Percentiles rank a stretch among this genome's conserved stretches.
phyloP scores from a whole-genome alignment of 805 yeast species.

The Wilhelminamyces savonicus region DNA sequence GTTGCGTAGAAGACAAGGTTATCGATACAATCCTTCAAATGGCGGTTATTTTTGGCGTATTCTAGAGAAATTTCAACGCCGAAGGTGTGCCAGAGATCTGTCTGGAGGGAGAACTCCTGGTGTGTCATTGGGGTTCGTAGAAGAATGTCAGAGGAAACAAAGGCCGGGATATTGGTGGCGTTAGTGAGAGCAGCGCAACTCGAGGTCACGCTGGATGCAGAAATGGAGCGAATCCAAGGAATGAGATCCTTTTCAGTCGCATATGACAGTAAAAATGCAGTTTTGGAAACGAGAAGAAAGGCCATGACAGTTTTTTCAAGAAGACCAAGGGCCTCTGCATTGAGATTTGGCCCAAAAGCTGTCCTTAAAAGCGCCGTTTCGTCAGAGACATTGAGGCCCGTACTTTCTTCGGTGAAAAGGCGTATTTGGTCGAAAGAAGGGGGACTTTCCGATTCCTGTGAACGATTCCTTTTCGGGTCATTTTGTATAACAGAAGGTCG shows the following conservation, averaged over 20 bases:
- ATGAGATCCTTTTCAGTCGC: conserved; percentile 3
- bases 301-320: no score
- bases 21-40: conserved; percentile 14
- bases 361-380: no score
- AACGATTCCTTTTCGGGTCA: no score
- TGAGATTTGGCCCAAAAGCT: no score
- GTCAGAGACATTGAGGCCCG: no score
- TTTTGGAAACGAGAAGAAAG: no score
- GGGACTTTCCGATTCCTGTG: no score
- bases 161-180: conserved; percentile 28
- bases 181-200: conserved; percentile 28
- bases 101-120: conserved; percentile 26
- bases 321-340: no score
- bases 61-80: conserved; percentile 15
- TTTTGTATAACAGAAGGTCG: no score
- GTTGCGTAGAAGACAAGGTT: conserved; percentile 23
- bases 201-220: conserved; percentile 20
- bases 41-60: conserved; percentile 13
- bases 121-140: conserved; percentile 28
- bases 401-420: no score
- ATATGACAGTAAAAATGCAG: no score
- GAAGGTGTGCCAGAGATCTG: conserved; percentile 29
- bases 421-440: no score
- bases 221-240: conserved; percentile 27
- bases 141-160: conserved; percentile 32